A percentile compares a stretch with the other conserved stretches of the same genome.
These are phyloP conservation scores for Nakaseomyces glabratus DNA, from an alignment of 1,139 yeast species.

Conservation along the genomic window DNA sequence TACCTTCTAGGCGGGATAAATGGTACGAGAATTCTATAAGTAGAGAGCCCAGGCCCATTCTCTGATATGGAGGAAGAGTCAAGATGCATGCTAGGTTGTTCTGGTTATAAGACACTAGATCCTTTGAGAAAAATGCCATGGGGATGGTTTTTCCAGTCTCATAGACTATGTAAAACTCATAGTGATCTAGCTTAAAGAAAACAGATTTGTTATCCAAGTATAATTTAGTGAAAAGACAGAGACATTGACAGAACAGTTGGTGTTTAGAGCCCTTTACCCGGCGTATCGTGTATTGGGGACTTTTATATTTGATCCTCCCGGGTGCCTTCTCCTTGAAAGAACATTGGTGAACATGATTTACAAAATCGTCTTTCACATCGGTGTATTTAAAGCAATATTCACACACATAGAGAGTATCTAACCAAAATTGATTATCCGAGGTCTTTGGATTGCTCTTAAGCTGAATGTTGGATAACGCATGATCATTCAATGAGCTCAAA, in stretches of 20 bases:
- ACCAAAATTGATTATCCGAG: no score
- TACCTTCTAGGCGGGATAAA: constrained; percentile 49
- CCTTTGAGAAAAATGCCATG: constrained; percentile 91
- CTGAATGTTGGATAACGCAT: no score
- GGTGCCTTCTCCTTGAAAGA: constrained; percentile 38
- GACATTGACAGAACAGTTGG: constrained; percentile 65
- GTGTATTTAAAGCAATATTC: constrained; percentile 79
- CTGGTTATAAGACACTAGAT: constrained; percentile 70
- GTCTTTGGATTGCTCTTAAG: no score
- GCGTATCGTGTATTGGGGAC: constrained; percentile 48
- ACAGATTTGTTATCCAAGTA: constrained; percentile 89
- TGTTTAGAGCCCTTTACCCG: constrained; percentile 57
- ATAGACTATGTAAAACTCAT: constrained; percentile 70
- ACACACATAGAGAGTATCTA: constrained; percentile 61
- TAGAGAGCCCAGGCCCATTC: constrained; percentile 65
- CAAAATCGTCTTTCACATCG: constrained; percentile 34
- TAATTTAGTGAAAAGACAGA: constrained; percentile 76
- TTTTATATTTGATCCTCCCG: constrained; percentile 64
- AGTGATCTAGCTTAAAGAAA: constrained; percentile 67
- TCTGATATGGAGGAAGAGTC: constrained; percentile 86
- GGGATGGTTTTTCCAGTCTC: constrained; percentile 42
- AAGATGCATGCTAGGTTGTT: constrained; percentile 87
- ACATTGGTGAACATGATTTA: constrained; percentile 43
- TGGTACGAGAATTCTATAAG: constrained; percentile 78
- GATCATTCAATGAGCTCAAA: no score